phyloP scores from a whole-genome alignment of 1,284 basidiomycete species.

The Rhodotorula sp. region DNA sequence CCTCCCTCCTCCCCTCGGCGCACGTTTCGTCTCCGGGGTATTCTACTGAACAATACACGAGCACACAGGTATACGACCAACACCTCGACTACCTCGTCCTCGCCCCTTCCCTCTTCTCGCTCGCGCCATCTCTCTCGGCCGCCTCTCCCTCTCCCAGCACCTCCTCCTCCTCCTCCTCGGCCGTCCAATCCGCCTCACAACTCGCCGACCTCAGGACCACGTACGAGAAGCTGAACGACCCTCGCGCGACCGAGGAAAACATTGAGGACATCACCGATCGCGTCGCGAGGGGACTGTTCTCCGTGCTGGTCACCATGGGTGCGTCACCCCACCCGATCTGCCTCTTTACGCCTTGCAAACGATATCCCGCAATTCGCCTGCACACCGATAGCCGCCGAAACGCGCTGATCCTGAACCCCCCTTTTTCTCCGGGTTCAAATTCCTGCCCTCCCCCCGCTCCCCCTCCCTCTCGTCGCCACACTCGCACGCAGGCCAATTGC shows the following conservation, averaged over 20 bases:
- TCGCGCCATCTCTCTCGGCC: conserved; percentile 54
- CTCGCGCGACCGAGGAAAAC: conserved; percentile 79
- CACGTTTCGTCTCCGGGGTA: not conserved
- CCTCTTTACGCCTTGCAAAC: not conserved
- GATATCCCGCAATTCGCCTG: not conserved
- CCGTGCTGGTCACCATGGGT: conserved; percentile 89
- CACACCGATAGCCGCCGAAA: not conserved
- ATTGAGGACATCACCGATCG: conserved; percentile 93
- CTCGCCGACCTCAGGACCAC: conserved; percentile 49
- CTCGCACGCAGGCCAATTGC: conserved; percentile 68
- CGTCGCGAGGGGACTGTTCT: conserved; percentile 86
- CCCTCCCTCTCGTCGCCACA: not conserved
- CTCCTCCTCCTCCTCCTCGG: conserved; percentile 36
- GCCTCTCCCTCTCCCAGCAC: conserved; percentile 24
- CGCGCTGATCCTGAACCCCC: too few species aligned
- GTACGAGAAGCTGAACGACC: conserved; percentile 90
- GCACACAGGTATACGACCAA: conserved; percentile 78
- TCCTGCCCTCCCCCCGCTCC: too few species aligned
- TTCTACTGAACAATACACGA: too few species aligned
- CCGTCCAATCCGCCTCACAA: not conserved
- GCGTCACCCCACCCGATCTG: conserved; percentile 43
- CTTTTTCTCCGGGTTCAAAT: too few species aligned
- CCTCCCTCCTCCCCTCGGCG: conserved; percentile 12
- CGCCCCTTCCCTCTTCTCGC: conserved; percentile 88
- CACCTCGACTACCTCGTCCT: conserved; percentile 96